A percentile compares a stretch with the other conserved stretches of the same genome.
These are phyloP conservation scores for Solanum acaule DNA, from an alignment of 257 asterid species.

Conservation along the genomic window DNA sequence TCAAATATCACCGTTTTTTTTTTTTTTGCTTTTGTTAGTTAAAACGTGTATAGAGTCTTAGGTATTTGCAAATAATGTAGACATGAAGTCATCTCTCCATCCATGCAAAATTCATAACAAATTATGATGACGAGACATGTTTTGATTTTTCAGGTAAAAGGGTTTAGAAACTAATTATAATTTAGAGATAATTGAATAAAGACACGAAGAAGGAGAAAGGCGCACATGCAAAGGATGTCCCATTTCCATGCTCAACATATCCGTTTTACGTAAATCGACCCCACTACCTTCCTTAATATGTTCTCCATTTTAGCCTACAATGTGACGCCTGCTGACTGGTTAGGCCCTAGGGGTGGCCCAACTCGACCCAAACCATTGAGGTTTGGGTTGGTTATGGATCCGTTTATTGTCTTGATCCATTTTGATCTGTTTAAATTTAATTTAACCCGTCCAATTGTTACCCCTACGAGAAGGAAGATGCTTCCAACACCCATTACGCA, in stretches of 20 bases:
- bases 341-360: too few relatives aligned
- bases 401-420: too few relatives aligned
- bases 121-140: background rate
- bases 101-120: background rate
- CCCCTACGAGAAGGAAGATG: too few relatives aligned
- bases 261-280: background rate
- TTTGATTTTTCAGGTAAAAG: background rate
- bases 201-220: background rate
- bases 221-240: background rate
- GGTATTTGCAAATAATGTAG: background rate
- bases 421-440: too few relatives aligned
- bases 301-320: background rate
- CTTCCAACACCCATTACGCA: too few relatives aligned
- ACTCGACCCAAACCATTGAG: too few relatives aligned
- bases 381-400: too few relatives aligned
- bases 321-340: background rate
- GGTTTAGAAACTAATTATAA: background rate
- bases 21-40: too few relatives aligned
- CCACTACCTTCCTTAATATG: background rate
- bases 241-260: background rate
- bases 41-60: too few relatives aligned
- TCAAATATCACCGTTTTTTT: background rate
- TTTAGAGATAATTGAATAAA: background rate
- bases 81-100: background rate
- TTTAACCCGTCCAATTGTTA: too few relatives aligned